Conservation (phyloP, 306 rosid species). For the Sindora glabra region DNA sequence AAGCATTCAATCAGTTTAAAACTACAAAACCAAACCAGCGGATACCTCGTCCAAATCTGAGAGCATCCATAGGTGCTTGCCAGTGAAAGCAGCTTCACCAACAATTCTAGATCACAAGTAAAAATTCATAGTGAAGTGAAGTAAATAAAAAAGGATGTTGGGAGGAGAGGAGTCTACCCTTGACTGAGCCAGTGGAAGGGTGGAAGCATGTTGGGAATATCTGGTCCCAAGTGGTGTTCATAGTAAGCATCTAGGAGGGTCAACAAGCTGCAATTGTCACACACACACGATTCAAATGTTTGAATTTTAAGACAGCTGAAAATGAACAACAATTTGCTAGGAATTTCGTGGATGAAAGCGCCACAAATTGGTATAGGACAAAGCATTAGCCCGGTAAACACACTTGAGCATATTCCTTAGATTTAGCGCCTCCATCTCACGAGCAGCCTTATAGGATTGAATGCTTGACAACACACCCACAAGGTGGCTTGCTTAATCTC, state of each 20-base stretch:
- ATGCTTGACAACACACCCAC: no score
- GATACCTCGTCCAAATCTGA: slow-evolving; percentile 43
- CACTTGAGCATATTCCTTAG: slow-evolving; percentile 41
- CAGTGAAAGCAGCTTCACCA: slow-evolving; percentile 71
- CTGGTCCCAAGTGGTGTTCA: slow-evolving; percentile 44
- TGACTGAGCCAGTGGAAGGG: slow-evolving; percentile 63
- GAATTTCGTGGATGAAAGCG: slow-evolving; percentile 52
- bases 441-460: no score
- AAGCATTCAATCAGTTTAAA: neutral
- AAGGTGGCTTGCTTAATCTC: no score
- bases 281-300: no score
- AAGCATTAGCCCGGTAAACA: slow-evolving; percentile 50
- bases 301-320: neutral
- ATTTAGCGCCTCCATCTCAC: no score
- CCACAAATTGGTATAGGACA: slow-evolving; percentile 89
- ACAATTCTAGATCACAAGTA: slow-evolving; percentile 38
- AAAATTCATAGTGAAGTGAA: neutral
- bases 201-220: slow-evolving; percentile 39
- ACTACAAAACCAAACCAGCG: neutral
- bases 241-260: slow-evolving; percentile 55
- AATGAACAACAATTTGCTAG: slow-evolving; percentile 33
- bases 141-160: neutral
- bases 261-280: slow-evolving; percentile 55
- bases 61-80: slow-evolving; percentile 61
- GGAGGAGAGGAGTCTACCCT: slow-evolving; percentile 82